Evolutionary conservation across 345 rosid species (phyloP).

Genomic region (Viola odorata): DNA sequence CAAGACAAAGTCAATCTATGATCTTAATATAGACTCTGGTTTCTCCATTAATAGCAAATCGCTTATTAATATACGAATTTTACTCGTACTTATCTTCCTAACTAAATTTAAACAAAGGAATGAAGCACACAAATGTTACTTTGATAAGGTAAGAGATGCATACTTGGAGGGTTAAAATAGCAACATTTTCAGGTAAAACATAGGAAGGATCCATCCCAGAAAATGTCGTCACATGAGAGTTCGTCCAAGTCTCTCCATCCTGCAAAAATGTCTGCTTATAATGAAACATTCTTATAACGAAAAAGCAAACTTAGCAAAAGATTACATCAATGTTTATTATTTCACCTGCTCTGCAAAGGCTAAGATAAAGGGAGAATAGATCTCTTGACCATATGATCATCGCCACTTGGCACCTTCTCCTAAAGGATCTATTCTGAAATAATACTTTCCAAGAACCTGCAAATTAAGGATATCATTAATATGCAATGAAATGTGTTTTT

Average conservation of each 20-base stretch:
- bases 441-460: slow-evolving; percentile 46
- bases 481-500: too few relatives aligned
- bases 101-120: background rate
- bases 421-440: slow-evolving; percentile 56
- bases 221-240: slow-evolving; percentile 48
- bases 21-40: too few relatives aligned
- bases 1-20: slow-evolving; percentile 8
- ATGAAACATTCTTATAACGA: background rate
- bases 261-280: slow-evolving; percentile 16
- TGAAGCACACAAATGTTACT: background rate
- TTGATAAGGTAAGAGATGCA: background rate
- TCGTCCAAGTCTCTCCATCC: slow-evolving; percentile 63
- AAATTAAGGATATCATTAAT: too few relatives aligned
- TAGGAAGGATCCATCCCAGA: slow-evolving; percentile 72
- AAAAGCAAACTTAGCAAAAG: background rate
- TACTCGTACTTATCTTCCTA: background rate
- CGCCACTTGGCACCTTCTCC: slow-evolving; percentile 96
- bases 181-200: slow-evolving; percentile 65
- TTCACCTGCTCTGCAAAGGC: slow-evolving; percentile 87
- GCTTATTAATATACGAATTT: background rate
- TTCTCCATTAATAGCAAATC: too few relatives aligned
- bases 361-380: slow-evolving; percentile 83
- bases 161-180: slow-evolving; percentile 85
- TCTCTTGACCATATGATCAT: slow-evolving; percentile 72
- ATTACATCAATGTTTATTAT: background rate